Evolutionary conservation across 2,329 filamentous ascomycete species (phyloP), one percentile per base, ranked within the genome.

Genomic region (Aspergillus sp.): DNA sequence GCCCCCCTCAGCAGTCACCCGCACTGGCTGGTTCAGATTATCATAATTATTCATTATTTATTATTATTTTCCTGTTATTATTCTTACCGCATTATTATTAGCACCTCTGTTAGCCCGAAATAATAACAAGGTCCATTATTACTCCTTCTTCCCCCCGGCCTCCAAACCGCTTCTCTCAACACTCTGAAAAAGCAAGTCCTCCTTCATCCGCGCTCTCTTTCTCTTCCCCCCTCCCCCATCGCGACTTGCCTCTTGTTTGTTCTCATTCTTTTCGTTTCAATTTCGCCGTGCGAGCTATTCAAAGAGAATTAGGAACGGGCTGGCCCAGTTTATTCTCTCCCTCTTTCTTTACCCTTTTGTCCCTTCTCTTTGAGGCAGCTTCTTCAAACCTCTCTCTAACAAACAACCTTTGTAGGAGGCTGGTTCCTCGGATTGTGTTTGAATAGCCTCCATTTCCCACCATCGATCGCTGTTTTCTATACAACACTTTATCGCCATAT

Each of bases 261-360:
- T 57, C 58, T 45, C 57, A 53, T 62, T 64, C 61, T 58, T 65
- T 66, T 64, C 54, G 44, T 59, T 63, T 61, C 55, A 60, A 61
- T 69, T 70, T 71, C 72, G 70, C 71, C 71, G 70, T 69, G 68
- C 68, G 71, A 69, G 64, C 60, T 63, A 62, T 60, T 61, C 57
- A 55, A 64, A 68, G 67, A 70, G 69, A 64, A 63, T 64, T 66
- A 61, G 60, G 65, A 66, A 63, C 57, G 64, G 71, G 72, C 71
- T 71, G 71, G 72, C 66, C 72, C 69, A 69, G 67, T 71, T 68
- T 63, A 66, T 64, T 68, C 63, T 73, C 64, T 62, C 39, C 58
- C 67, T 66, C 65, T 57, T 57, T 53, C 45, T 43, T 39, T 57
- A 30, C 38, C 53, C 32, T 56, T 58, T 48, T 53, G 32, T 57